Conservation (phyloP, 2,329 filamentous ascomycete genomes). For the Zarea fungicola region DNA sequence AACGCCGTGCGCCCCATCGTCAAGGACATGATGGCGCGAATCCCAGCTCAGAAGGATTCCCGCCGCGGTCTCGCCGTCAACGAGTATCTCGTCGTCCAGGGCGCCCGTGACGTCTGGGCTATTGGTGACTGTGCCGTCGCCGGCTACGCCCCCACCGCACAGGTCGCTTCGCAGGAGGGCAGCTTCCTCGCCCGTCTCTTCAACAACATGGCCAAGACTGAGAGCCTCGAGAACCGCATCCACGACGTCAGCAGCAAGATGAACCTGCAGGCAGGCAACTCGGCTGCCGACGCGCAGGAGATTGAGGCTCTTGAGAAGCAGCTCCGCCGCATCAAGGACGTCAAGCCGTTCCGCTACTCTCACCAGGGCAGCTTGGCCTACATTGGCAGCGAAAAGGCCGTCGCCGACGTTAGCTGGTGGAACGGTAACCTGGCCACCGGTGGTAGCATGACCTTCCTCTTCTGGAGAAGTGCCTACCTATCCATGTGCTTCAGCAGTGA, state of each 20-base stretch:
- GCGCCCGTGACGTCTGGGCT: conserved; percentile 94
- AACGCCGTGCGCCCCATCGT: conserved; percentile 88
- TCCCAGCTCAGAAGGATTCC: conserved; percentile 92
- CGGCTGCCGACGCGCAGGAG: conserved; percentile 63
- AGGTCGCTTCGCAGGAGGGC: conserved; percentile 94
- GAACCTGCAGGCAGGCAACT: conserved; percentile 57
- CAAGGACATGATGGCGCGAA: conserved; percentile 84
- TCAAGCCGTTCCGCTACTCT: conserved; percentile 97
- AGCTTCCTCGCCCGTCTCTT: conserved; percentile 91
- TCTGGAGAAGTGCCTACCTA: conserved; percentile 96
- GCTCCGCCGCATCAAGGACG: conserved; percentile 82
- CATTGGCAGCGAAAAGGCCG: conserved; percentile 96
- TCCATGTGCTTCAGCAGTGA: conserved; percentile 99
- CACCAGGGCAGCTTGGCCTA: conserved; percentile 96
- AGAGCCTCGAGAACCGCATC: conserved; percentile 73
- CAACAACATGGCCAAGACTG: conserved; percentile 98
- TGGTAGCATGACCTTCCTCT: conserved; percentile 91
- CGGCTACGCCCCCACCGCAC: conserved; percentile 94
- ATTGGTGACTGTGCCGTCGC: conserved; percentile 96
- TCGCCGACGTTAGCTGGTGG: conserved; percentile 95
- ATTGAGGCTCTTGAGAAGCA: conserved; percentile 86
- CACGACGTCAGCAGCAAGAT: conserved; percentile 59
- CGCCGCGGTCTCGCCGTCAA: conserved; percentile 93
- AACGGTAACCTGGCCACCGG: conserved; percentile 94
- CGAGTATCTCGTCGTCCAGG: conserved; percentile 97